phyloP scores from a whole-genome alignment of 306 rosid species.

The Prunus kanzakura region DNA sequence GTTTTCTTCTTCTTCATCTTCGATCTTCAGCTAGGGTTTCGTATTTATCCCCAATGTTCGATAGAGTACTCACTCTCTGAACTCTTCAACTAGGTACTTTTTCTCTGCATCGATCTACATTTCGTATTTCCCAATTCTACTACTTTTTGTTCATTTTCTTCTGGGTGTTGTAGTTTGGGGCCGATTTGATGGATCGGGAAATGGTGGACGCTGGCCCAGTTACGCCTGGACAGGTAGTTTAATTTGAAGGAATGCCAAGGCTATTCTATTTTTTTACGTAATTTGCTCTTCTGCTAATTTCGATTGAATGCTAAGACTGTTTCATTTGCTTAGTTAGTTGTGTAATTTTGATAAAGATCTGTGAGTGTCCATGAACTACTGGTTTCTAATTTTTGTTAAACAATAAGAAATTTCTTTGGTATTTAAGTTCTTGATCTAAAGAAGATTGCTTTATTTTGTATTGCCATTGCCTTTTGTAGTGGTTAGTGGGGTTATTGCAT shows the following conservation, averaged over 20 bases:
- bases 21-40: slow-evolving; percentile 33
- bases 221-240: slow-evolving; percentile 74
- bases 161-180: slow-evolving; percentile 39
- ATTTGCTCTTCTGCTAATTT: not conserved
- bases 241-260: not conserved
- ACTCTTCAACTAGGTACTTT: slow-evolving; percentile 32
- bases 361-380: not conserved
- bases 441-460: not conserved
- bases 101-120: slow-evolving; percentile 28
- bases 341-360: slow-evolving; percentile 18
- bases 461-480: not conserved
- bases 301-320: not conserved
- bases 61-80: slow-evolving; percentile 8
- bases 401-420: not conserved
- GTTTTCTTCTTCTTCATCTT: slow-evolving; percentile 24
- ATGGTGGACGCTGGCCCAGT: slow-evolving; percentile 72
- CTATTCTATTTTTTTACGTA: not conserved
- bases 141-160: not conserved
- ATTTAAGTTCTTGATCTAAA: slow-evolving; percentile 15
- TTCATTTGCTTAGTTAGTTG: not conserved
- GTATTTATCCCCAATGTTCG: slow-evolving; percentile 37
- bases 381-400: slow-evolving; percentile 3
- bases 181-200: slow-evolving; percentile 33
- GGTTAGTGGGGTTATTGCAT: not conserved
- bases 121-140: slow-evolving; percentile 21